Base-by-base conservation (phyloP, 192 early-diverging fungal species). In the Mortierella claussenii region DNA sequence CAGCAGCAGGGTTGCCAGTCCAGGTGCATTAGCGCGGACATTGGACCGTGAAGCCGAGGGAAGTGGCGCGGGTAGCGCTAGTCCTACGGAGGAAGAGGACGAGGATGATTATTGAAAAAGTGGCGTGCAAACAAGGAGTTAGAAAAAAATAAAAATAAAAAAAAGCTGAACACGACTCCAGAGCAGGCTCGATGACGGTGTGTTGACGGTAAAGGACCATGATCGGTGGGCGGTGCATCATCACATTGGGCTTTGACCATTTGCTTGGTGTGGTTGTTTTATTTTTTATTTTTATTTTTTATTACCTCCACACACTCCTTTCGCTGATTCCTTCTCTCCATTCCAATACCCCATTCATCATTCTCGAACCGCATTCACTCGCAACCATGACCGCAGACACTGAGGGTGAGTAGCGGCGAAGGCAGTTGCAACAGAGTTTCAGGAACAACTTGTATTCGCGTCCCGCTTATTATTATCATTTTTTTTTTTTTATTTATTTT, bases 1-100 rank as follows among this genome's bases (percentile, higher is more conserved):
- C 2, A 21, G 7, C 12, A 15, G 8, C 4, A 65, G 68, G 20
- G n/a, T 55, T 27, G 45, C 68, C 1, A 69, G 68, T 28, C 68
- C 68, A 24, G 48, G 68, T 1, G 55, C 52, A 13, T 40, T 68
- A 31, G 68, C 50, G 6, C 36, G 44, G 43, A 54, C 58, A 8
- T 32, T 69, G 37, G 21, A 69, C 42, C 18, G 68, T 44, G 59
- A 69, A 51, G 34, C 51, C 0, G 57, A 61, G n/a, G 59, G 51
- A 8, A 69, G 68, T 61, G 68, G 58, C 15, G 59, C 68, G 17
- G 58, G 59, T 0, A 69, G 68, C 23, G 33, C 59, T 28, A 68
- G 66, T 20, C 66, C 66, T 20, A 57, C 23, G 1, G 65, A 68
- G 28, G 47, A 58, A 4, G 56, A 60, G 21, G 66, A 60, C 17